A percentile compares a stretch with the other conserved stretches of the same genome.
These are phyloP conservation scores for Gastrodia elata DNA, from an alignment of 106 monocot genomes.

Conservation along the genomic window DNA sequence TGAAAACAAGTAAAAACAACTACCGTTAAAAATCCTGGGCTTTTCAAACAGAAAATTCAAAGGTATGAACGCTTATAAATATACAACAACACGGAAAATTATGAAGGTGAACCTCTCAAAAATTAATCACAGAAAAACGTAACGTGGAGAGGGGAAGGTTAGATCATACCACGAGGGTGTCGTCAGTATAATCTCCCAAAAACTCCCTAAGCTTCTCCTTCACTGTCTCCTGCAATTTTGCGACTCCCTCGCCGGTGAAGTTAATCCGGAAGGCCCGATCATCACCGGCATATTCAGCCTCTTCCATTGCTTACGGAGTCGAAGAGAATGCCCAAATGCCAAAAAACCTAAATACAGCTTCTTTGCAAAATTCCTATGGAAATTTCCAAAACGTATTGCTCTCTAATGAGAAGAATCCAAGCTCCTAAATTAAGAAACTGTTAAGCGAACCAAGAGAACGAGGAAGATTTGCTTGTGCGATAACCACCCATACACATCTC, in stretches of 20 bases:
- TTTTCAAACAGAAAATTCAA: not conserved
- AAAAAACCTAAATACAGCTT: not conserved
- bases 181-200: slow-evolving; percentile 70
- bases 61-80: not conserved
- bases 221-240: slow-evolving; percentile 36
- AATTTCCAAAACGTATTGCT: not conserved
- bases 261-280: slow-evolving; percentile 25
- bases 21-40: not conserved
- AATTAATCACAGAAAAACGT: not conserved
- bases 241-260: slow-evolving; percentile 33
- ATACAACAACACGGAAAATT: not conserved
- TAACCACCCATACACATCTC: no score
- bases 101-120: no score
- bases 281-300: not conserved
- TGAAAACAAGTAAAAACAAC: not conserved
- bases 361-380: not conserved
- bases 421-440: not conserved
- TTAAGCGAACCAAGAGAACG: no score
- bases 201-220: slow-evolving; percentile 70
- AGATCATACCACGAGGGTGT: slow-evolving; percentile 60
- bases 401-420: not conserved
- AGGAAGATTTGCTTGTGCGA: no score
- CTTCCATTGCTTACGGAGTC: slow-evolving; percentile 10
- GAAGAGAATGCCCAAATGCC: slow-evolving; percentile 4
- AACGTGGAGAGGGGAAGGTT: not conserved